Evolutionary conservation across 2,329 filamentous ascomycete genomes (phyloP).

Genomic region (Phyllosticta paracitricarpa): DNA sequence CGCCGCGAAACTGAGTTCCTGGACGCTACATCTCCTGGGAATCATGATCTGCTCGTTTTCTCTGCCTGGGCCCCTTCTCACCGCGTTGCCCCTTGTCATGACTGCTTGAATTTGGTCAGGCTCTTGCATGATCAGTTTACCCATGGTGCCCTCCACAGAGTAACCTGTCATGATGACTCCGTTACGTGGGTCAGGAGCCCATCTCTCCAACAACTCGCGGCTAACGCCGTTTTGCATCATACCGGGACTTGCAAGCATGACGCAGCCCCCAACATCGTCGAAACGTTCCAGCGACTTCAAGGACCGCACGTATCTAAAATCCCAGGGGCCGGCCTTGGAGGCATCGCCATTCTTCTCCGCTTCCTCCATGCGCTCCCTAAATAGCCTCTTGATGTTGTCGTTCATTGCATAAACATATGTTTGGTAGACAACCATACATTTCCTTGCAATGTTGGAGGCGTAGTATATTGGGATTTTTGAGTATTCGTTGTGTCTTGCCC

Average conservation of each 20-base stretch:
- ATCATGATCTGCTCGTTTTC: slow-evolving; percentile 80
- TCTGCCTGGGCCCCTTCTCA: slow-evolving; percentile 50
- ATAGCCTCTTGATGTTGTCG: slow-evolving; percentile 95
- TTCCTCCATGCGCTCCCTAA: slow-evolving; percentile 83
- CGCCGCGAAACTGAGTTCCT: slow-evolving; percentile 91
- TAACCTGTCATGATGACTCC: slow-evolving; percentile 99
- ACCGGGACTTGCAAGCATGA: slow-evolving; percentile 95
- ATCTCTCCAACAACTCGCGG: slow-evolving; percentile 82
- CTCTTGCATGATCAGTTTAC: slow-evolving; percentile 87
- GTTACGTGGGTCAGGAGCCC: slow-evolving; percentile 93
- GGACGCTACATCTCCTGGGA: slow-evolving; percentile 80
- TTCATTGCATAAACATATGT: slow-evolving; percentile 99
- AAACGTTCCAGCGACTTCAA: slow-evolving; percentile 90
- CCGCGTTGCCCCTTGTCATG: slow-evolving; percentile 57
- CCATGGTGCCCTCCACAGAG: slow-evolving; percentile 97
- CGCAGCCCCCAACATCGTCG: slow-evolving; percentile 88
- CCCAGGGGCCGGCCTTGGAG: slow-evolving; percentile 78
- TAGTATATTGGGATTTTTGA: slow-evolving; percentile 96
- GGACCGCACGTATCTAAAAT: slow-evolving; percentile 88
- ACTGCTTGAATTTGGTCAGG: slow-evolving; percentile 91
- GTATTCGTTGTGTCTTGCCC: slow-evolving; percentile 78
- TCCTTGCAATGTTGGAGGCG: slow-evolving; percentile 84
- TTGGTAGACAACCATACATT: slow-evolving; percentile 98
- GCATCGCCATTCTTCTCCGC: slow-evolving; percentile 70
- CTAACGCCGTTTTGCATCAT: slow-evolving; percentile 98